These are phyloP conservation scores for Scedosporium apiospermum DNA, from an alignment of 2,329 filamentous ascomycete species.

Conservation along the genomic window DNA sequence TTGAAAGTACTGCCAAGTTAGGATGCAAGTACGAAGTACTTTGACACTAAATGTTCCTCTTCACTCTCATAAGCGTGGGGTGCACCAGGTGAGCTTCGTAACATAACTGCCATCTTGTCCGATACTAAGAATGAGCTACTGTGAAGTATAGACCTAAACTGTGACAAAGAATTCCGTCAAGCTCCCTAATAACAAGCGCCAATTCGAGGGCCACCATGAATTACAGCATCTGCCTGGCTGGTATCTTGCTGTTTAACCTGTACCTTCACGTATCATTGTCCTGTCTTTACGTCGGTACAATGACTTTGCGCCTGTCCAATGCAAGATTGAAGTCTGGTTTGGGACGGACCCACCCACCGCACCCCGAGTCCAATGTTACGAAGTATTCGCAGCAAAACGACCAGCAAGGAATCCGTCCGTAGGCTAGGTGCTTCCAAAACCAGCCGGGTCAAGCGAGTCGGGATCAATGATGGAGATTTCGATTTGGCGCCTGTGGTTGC, in stretches of 20 bases:
- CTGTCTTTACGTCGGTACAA: not conserved
- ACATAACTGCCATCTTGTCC: not conserved
- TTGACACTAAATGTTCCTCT: not conserved
- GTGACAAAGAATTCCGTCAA: too few species aligned
- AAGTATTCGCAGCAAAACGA: not conserved
- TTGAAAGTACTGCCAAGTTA: not conserved
- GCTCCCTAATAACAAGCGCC: too few species aligned
- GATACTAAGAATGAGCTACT: not conserved
- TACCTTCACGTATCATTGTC: too few species aligned
- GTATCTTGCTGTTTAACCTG: too few species aligned
- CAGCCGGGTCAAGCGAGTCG: not conserved
- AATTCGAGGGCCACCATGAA: too few species aligned
- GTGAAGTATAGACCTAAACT: not conserved
- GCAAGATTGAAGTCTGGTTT: not conserved
- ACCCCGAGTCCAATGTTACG: not conserved
- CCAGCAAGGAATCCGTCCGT: not conserved
- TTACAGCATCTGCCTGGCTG: too few species aligned
- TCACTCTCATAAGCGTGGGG: not conserved
- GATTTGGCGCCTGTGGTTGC: not conserved
- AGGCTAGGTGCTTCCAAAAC: not conserved
- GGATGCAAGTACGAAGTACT: not conserved
- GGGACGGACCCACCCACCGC: not conserved
- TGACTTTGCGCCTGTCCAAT: not conserved
- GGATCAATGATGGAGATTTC: not conserved
- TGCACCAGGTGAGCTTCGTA: not conserved